Conservation (phyloP, 768 basidiomycete genomes). For the Solioccasus polychromus region DNA sequence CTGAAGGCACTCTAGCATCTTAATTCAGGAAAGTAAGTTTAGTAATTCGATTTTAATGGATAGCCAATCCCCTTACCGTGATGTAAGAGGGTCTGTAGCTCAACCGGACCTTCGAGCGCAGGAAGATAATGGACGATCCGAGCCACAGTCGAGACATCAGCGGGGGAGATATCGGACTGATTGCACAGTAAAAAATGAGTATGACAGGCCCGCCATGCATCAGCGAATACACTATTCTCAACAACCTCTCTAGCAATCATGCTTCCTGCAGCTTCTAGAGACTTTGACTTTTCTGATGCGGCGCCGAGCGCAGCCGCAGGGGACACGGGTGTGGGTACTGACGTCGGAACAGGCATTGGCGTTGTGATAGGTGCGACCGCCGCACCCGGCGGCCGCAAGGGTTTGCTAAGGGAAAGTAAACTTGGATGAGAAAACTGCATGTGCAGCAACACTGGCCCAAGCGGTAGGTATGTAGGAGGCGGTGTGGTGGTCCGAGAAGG, state of each 20-base stretch:
- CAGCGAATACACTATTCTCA: conserved; percentile 68
- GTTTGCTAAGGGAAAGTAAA: conserved; percentile 59
- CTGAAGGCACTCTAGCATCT: conserved; percentile 4
- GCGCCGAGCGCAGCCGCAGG: conserved; percentile 69
- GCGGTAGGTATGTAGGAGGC: conserved; percentile 65
- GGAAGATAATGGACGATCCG: conserved; percentile 33
- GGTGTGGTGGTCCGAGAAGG: conserved; percentile 65
- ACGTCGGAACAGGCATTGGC: conserved; percentile 38
- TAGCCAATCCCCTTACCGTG: conserved; percentile 26
- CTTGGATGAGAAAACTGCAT: conserved; percentile 64
- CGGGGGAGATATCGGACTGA: conserved; percentile 50
- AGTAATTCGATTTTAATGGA: neutral
- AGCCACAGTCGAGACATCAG: conserved; percentile 51
- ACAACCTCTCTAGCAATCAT: conserved; percentile 67
- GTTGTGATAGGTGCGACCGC: conserved; percentile 46
- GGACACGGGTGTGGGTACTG: conserved; percentile 84
- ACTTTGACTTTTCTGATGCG: conserved; percentile 61
- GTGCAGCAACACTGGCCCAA: conserved; percentile 64
- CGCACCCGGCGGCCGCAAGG: conserved; percentile 58
- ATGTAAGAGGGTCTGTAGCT: conserved; percentile 44
- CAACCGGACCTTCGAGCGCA: conserved; percentile 39
- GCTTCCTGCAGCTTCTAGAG: conserved; percentile 63
- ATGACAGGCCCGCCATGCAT: conserved; percentile 55
- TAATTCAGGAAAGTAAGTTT: neutral
- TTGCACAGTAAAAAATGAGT: conserved; percentile 9